phyloP scores from a whole-genome alignment of 1,139 yeast species.

The Saccharomyces hybrid region DNA sequence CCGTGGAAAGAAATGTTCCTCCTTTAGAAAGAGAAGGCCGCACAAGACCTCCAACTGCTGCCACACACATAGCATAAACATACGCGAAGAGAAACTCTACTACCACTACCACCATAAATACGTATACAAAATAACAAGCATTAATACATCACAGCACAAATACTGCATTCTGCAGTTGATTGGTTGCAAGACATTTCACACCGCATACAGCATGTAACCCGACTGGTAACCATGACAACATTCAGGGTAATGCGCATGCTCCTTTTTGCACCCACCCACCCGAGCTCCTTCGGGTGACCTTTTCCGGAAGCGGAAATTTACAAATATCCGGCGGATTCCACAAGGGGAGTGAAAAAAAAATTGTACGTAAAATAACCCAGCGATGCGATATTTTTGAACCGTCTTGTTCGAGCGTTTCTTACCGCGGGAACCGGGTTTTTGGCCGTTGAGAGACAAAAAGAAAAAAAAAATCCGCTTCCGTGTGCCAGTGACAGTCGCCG shows the following conservation, averaged over 20 bases:
- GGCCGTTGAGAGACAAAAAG: not conserved
- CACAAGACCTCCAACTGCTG: conserved; percentile 28
- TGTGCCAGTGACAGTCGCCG: not conserved
- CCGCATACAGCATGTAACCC: not conserved
- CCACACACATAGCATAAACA: conserved; percentile 9
- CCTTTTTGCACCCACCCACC: not conserved
- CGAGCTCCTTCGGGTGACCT: not conserved
- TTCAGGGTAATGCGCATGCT: not conserved
- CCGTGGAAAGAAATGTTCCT: conserved; percentile 55
- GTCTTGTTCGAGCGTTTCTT: not conserved
- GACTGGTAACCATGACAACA: not conserved
- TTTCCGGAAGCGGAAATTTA: not conserved
- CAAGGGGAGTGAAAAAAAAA: not conserved
- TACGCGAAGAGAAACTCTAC: conserved; percentile 10
- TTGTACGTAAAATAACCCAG: not conserved
- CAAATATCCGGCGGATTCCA: not conserved
- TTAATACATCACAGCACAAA: not conserved
- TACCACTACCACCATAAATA: conserved; percentile 14
- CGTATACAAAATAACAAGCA: not conserved
- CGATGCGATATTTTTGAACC: not conserved
- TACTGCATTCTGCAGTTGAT: too few relatives aligned
- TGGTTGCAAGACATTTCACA: not conserved
- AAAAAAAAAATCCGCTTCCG: not conserved
- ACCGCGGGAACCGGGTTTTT: not conserved
- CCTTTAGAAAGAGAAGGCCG: conserved; percentile 87